Evolutionary conservation across 2,329 filamentous ascomycete species (phyloP).

Genomic region (Plectosphaerella cucumerina): DNA sequence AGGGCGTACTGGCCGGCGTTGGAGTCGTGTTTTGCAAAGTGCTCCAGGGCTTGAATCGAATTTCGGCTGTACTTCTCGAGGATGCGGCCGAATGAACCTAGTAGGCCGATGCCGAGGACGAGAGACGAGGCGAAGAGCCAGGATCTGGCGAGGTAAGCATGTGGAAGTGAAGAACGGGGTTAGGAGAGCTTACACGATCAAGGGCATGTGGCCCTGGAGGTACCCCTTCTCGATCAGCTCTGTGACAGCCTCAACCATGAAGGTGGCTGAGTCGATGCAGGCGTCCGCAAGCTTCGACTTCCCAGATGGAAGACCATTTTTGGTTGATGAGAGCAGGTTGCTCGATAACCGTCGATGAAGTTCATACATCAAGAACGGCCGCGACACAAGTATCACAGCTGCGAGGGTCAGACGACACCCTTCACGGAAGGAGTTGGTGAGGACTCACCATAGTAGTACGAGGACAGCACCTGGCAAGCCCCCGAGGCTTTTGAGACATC

Average conservation of each 20-base stretch:
- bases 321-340: background rate
- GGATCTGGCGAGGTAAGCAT: conserved; percentile 27
- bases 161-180: no score
- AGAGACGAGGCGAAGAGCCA: conserved; percentile 52
- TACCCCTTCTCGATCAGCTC: conserved; percentile 36
- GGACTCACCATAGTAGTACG: conserved; percentile 42
- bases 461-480: conserved; percentile 46
- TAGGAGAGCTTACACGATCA: conserved; percentile 41
- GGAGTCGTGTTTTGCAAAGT: conserved; percentile 43
- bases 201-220: conserved; percentile 40
- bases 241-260: conserved; percentile 47
- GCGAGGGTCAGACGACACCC: background rate
- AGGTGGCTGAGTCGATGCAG: conserved; percentile 49
- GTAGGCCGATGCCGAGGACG: conserved; percentile 45
- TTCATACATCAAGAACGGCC: conserved; percentile 54
- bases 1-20: conserved; percentile 50
- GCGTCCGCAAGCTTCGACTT: conserved; percentile 49
- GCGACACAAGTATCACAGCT: conserved; percentile 51
- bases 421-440: background rate
- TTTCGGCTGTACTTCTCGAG: conserved; percentile 45
- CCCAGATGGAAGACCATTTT: conserved; percentile 26
- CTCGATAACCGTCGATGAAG: conserved; percentile 37
- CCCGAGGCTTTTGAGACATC: conserved; percentile 32
- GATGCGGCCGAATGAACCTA: conserved; percentile 47
- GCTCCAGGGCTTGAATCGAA: conserved; percentile 43